These are phyloP conservation scores for Pythium volutum DNA, from an alignment of 352 stramenopile species.

Conservation along the genomic window DNA sequence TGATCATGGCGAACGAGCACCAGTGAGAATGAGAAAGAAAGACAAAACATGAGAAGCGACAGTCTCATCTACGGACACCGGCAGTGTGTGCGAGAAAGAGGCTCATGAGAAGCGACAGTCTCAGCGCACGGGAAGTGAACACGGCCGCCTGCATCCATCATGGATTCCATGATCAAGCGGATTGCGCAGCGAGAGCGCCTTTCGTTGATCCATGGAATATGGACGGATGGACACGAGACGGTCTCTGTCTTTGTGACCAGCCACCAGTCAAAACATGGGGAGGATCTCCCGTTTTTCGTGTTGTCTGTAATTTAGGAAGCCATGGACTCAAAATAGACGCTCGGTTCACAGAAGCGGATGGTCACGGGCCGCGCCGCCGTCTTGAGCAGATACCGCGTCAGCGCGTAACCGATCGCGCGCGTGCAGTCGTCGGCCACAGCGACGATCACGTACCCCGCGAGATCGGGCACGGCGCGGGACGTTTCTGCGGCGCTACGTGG, in stretches of 20 bases:
- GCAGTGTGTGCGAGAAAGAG: background rate
- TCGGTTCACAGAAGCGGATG: conserved; percentile 76
- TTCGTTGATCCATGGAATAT: no score
- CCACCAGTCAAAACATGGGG: background rate
- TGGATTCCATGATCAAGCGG: no score
- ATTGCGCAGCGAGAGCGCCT: background rate
- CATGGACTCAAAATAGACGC: conserved; percentile 66
- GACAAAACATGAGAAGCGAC: no score
- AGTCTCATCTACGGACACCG: no score
- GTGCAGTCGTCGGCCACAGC: conserved; percentile 71
- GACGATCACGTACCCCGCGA: conserved; percentile 60
- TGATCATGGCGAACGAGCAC: no score
- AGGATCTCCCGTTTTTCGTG: background rate
- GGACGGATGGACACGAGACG: no score
- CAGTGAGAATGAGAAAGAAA: no score
- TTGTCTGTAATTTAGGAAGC: conserved; percentile 8
- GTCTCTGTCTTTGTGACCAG: background rate
- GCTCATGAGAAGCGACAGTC: background rate
- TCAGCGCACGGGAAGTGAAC: background rate
- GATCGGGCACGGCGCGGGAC: conserved; percentile 7
- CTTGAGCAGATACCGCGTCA: conserved; percentile 71
- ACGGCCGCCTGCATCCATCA: background rate
- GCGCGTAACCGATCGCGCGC: conserved; percentile 55
- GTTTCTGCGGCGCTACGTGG: background rate
- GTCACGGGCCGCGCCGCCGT: conserved; percentile 56